A percentile compares a stretch with the other conserved stretches of the same genome.
Conservation (phyloP, 805 yeast genomes). For the Metschnikowia arizonensis region DNA sequence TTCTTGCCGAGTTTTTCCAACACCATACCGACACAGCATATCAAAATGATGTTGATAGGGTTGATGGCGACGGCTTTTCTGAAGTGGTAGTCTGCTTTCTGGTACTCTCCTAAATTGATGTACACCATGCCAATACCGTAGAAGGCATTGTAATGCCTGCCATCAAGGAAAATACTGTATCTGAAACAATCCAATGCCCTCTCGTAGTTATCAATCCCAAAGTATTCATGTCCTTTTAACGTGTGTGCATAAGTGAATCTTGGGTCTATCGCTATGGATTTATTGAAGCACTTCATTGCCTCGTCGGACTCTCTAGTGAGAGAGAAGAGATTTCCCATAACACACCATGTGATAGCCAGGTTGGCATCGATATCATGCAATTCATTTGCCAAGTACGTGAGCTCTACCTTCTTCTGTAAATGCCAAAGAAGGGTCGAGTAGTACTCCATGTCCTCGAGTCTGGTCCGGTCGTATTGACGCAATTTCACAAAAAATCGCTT, state of each 20-base stretch:
- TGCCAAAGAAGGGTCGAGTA: slow-evolving; percentile 94
- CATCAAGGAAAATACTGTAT: slow-evolving; percentile 68
- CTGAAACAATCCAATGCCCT: slow-evolving; percentile 82
- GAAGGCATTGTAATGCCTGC: slow-evolving; percentile 87
- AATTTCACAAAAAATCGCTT: slow-evolving; percentile 59
- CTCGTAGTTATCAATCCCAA: slow-evolving; percentile 85
- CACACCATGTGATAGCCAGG: slow-evolving; percentile 88
- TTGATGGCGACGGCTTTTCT: slow-evolving; percentile 83
- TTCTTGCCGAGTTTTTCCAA: slow-evolving; percentile 68
- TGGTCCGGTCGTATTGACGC: slow-evolving; percentile 66
- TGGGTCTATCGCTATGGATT: slow-evolving; percentile 66
- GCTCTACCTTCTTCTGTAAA: slow-evolving; percentile 69
- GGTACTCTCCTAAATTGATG: slow-evolving; percentile 78
- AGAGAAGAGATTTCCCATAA: slow-evolving; percentile 84
- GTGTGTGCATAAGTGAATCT: slow-evolving; percentile 85
- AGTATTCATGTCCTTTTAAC: slow-evolving; percentile 87
- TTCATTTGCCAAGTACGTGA: slow-evolving; percentile 81
- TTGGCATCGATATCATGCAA: slow-evolving; percentile 58
- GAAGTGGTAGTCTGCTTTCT: slow-evolving; percentile 81
- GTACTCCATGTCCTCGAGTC: slow-evolving; percentile 85
- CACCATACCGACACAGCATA: slow-evolving; percentile 93
- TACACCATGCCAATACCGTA: slow-evolving; percentile 96
- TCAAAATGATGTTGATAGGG: slow-evolving; percentile 82
- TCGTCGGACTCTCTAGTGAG: slow-evolving; percentile 80
- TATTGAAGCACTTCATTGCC: slow-evolving; percentile 80